phyloP scores from a whole-genome alignment of 495 filamentous ascomycete species.

The Tuber melanosporum region DNA sequence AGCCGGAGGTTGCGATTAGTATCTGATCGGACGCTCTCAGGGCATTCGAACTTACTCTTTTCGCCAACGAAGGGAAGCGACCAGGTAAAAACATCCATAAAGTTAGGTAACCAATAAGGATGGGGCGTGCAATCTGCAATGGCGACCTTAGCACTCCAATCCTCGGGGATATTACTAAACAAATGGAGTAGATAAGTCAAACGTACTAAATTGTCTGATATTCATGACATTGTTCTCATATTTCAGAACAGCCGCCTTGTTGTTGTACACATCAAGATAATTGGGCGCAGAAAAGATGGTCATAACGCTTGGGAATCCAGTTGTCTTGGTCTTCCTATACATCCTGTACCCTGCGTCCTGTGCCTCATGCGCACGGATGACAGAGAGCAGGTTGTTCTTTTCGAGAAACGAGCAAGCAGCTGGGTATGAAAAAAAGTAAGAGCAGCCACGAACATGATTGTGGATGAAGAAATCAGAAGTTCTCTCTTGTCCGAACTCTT shows the following conservation, averaged over 20 bases:
- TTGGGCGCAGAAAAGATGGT: slow-evolving; percentile 99
- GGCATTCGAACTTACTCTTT: slow-evolving; percentile 50
- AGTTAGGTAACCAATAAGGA: slow-evolving; percentile 98
- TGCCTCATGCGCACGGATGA: slow-evolving; percentile 97
- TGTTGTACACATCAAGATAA: slow-evolving; percentile 99
- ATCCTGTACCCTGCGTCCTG: slow-evolving; percentile 98
- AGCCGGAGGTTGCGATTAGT: neutral
- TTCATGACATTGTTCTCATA: slow-evolving; percentile 99
- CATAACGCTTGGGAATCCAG: slow-evolving; percentile 98
- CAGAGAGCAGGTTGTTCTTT: slow-evolving; percentile 95
- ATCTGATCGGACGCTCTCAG: neutral
- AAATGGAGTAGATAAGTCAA: slow-evolving; percentile 7
- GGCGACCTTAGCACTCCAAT: slow-evolving; percentile 12
- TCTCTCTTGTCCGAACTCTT: slow-evolving; percentile 98
- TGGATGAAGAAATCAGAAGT: slow-evolving; percentile 94
- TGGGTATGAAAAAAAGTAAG: slow-evolving; percentile 98
- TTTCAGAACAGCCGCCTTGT: slow-evolving; percentile 96
- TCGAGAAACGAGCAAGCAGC: slow-evolving; percentile 97
- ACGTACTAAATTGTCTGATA: slow-evolving; percentile 83
- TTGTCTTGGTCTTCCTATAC: slow-evolving; percentile 97
- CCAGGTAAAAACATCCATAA: slow-evolving; percentile 99
- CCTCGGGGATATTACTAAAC: neutral
- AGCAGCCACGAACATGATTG: slow-evolving; percentile 97
- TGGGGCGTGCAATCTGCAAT: slow-evolving; percentile 78
- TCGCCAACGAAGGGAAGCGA: slow-evolving; percentile 97